Base-by-base conservation (phyloP, 345 rosid genomes). In the Heritiera fomes region DNA sequence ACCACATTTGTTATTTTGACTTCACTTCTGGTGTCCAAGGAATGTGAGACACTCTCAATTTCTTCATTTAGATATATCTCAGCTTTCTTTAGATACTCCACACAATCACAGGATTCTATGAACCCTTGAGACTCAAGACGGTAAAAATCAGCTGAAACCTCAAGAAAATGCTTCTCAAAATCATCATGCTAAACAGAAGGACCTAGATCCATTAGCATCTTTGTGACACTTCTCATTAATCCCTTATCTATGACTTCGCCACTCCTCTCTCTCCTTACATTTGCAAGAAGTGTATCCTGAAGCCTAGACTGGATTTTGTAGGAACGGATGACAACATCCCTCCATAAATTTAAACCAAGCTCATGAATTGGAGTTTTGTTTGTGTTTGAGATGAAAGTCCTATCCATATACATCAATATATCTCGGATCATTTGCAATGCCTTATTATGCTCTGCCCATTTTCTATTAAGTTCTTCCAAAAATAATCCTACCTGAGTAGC, bases 341-440 rank as follows among this genome's bases (percentile, higher is more conserved):
- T 87, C 95, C 95, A 91, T 62, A 91, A 84, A 76, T 87, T 89
- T 65, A 91, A 79, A 18, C 95, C 95, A 34, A 91, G 89, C 86
- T 91, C 93, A 62, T 87, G 88, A 75, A 91, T 93, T 17, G 95
- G 91, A 49, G 93, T 91, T 80, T 89, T 89, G 67, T 85, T 89
- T 38, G 87, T 78, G 75, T 88, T 88, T 4, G 91, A 91, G 61
- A 91, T 88, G 70, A 82, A 91, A 15, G 93, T 89, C 82, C 91
- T 88, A 66, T 91, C 95, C 95, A 88, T 88, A 84, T 91, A 91
- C 95, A 89, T 91, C 79, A 91, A 84, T 71, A 91, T 91, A 86
- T 91, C 93, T 69, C 93, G 80, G 75, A 91, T 88, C 95, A 91
- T 91, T 82, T 91, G 95, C 85, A 91, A 73, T 41, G 95, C 95